A percentile compares a stretch with the other conserved stretches of the same genome.
Conservation (phyloP, 1,284 basidiomycete species). For the Phenoliferia sp. region DNA sequence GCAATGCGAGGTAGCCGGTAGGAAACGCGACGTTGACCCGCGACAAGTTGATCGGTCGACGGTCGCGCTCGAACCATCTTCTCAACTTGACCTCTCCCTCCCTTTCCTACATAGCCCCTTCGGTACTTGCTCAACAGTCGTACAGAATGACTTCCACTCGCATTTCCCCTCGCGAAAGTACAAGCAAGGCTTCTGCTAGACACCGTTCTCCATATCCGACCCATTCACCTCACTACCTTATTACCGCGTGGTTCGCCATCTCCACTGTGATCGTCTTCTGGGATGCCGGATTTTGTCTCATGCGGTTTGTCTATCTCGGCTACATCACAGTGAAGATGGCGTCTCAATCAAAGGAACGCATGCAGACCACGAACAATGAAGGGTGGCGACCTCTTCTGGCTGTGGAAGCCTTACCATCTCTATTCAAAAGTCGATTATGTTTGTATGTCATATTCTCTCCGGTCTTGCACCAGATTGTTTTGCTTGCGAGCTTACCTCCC, state of each 20-base stretch:
- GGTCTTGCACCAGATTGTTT: neutral
- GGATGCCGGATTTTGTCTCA: slow-evolving; percentile 58
- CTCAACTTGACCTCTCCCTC: neutral
- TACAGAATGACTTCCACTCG: too few species aligned
- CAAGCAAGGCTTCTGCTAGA: neutral
- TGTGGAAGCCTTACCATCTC: slow-evolving; percentile 55
- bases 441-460: slow-evolving; percentile 40
- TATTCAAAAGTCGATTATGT: slow-evolving; percentile 58
- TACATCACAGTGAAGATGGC: neutral
- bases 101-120: neutral
- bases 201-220: neutral
- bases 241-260: slow-evolving; percentile 57
- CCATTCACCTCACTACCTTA: neutral
- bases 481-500: neutral
- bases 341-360: neutral
- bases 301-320: slow-evolving; percentile 49
- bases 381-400: slow-evolving; percentile 82
- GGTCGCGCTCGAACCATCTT: neutral
- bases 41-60: neutral
- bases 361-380: slow-evolving; percentile 57
- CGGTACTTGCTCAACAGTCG: neutral
- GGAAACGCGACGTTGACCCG: too few species aligned
- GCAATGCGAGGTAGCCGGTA: too few species aligned
- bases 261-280: slow-evolving; percentile 50
- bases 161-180: too few species aligned